phyloP scores from a whole-genome alignment of 2,329 filamentous ascomycete genomes.

The Claviceps africana region DNA sequence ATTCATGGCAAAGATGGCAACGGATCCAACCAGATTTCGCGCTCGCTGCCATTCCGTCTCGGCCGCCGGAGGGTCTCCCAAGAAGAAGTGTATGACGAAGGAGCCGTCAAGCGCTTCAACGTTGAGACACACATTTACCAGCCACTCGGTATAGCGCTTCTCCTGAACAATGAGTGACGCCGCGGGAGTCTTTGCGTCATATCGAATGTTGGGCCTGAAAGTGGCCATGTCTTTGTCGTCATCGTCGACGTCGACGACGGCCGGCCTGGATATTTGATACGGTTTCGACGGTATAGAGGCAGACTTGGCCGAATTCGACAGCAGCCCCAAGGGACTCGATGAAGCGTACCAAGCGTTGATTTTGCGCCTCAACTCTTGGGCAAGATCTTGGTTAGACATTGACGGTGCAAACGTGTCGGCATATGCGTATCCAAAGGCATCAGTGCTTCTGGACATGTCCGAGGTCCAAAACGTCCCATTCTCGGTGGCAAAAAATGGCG shows the following conservation, averaged over 20 bases:
- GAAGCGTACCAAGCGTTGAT: slow-evolving; percentile 38
- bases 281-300: background rate
- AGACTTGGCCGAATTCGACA: slow-evolving; percentile 2
- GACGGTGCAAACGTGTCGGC: slow-evolving; percentile 35
- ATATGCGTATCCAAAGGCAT: slow-evolving; percentile 61
- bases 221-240: background rate
- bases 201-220: slow-evolving; percentile 14
- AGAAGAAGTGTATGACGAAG: slow-evolving; percentile 52
- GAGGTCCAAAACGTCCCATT: slow-evolving; percentile 56
- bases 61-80: slow-evolving; percentile 38
- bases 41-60: slow-evolving; percentile 35
- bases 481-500: slow-evolving; percentile 49
- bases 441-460: slow-evolving; percentile 41
- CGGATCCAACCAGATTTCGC: slow-evolving; percentile 45
- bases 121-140: slow-evolving; percentile 49
- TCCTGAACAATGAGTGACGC: slow-evolving; percentile 21
- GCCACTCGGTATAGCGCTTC: slow-evolving; percentile 46
- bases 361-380: slow-evolving; percentile 22
- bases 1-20: slow-evolving; percentile 39
- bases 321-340: slow-evolving; percentile 16
- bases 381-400: slow-evolving; percentile 13
- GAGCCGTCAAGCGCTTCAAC: slow-evolving; percentile 47
- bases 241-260: background rate
- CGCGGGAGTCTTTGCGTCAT: slow-evolving; percentile 12
- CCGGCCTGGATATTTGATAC: background rate